Evolutionary conservation across 441 rosid genomes (phyloP).

Genomic region (Jatropha podagrica): DNA sequence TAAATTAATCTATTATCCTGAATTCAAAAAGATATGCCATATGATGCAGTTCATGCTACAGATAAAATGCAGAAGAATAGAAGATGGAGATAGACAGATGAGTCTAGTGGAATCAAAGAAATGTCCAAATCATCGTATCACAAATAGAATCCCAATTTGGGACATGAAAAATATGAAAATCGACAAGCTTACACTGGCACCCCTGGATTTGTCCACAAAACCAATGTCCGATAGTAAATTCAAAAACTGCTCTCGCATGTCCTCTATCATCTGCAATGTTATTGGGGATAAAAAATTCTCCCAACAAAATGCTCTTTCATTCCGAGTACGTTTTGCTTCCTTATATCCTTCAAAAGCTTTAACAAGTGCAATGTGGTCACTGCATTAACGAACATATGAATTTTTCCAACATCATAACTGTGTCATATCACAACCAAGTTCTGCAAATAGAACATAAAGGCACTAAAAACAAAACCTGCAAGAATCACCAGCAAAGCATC

Average conservation of each 20-base stretch:
- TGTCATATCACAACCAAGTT: neutral
- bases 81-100: neutral
- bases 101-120: conserved; percentile 3
- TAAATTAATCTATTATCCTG: neutral
- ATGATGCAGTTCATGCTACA: neutral
- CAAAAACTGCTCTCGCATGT: conserved; percentile 90
- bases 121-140: neutral
- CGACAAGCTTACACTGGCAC: conserved; percentile 58
- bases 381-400: conserved; percentile 38
- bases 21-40: neutral
- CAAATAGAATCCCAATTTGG: neutral
- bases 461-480: conserved; percentile 62
- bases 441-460: conserved; percentile 11
- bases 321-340: conserved; percentile 67
- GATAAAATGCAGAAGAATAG: neutral
- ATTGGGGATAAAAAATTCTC: conserved; percentile 74
- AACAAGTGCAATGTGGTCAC: conserved; percentile 94
- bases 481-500: conserved; percentile 90
- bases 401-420: conserved; percentile 20
- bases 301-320: conserved; percentile 80
- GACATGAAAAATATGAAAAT: conserved; percentile 12
- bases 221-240: conserved; percentile 84
- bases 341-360: conserved; percentile 87
- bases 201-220: conserved; percentile 80
- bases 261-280: conserved; percentile 92